These are phyloP conservation scores for Mollisia scopiformis DNA, from an alignment of 2,329 filamentous ascomycete species.

Conservation along the genomic window DNA sequence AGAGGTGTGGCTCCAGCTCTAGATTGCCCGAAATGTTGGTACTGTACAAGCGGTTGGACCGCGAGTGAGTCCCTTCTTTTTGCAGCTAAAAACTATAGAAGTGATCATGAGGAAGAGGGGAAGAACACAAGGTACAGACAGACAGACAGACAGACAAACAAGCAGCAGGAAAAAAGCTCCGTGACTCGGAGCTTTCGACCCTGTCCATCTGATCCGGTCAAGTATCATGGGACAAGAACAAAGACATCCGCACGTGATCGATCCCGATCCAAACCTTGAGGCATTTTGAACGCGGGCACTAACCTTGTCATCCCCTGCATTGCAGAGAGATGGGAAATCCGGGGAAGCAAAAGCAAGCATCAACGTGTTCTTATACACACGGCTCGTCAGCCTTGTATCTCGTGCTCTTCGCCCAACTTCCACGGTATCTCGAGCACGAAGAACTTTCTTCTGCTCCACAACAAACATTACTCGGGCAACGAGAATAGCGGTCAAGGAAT, in stretches of 20 bases:
- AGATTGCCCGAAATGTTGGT: neutral
- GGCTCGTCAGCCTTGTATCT: slow-evolving; percentile 5
- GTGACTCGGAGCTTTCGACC: neutral
- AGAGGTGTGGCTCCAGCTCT: neutral
- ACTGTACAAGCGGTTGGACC: neutral
- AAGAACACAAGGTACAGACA: too few species aligned
- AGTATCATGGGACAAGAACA: neutral
- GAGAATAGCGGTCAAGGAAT: neutral
- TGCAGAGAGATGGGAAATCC: neutral
- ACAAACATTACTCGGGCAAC: neutral
- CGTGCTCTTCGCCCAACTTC: neutral
- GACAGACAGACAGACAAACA: too few species aligned
- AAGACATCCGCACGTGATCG: neutral
- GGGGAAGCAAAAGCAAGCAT: neutral
- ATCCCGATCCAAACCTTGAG: neutral
- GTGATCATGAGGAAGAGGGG: too few species aligned
- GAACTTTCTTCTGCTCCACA: neutral
- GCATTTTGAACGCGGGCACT: neutral
- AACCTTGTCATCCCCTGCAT: neutral
- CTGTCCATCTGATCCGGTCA: neutral
- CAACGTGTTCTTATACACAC: slow-evolving; percentile 5
- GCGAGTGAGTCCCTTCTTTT: too few species aligned
- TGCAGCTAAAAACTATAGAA: too few species aligned
- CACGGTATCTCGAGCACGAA: neutral
- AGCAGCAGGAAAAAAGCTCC: too few species aligned